phyloP scores from a whole-genome alignment of 192 early-diverging fungal genomes.

The Spizellomyces sp. region DNA sequence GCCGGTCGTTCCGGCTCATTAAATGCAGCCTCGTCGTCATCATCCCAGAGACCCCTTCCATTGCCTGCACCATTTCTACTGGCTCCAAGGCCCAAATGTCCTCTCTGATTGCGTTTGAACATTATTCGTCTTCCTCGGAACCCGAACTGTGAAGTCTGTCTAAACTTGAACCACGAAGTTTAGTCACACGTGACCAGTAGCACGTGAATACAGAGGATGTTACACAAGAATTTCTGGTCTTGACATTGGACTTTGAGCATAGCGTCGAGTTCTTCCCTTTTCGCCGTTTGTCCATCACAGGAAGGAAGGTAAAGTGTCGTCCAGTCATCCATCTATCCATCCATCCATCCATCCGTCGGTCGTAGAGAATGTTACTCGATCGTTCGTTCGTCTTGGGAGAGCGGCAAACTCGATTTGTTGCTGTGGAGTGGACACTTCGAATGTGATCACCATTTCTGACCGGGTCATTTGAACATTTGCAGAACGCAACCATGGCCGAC shows the following conservation, averaged over 20 bases:
- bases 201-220: no score
- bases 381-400: background rate
- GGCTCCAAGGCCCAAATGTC: no score
- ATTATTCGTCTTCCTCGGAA: no score
- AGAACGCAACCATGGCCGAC: constrained; percentile 26
- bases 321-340: constrained; percentile 15
- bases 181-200: no score
- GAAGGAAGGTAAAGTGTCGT: constrained; percentile 10
- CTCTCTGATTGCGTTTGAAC: no score
- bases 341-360: constrained; percentile 19
- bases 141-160: no score
- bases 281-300: background rate
- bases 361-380: background rate
- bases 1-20: constrained; percentile 6
- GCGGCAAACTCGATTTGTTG: no score
- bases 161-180: no score
- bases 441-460: background rate
- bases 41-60: constrained; percentile 2
- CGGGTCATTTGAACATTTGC: background rate
- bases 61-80: background rate
- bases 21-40: constrained; percentile 21
- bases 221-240: no score
- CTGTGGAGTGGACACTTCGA: no score
- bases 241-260: no score
- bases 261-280: constrained; percentile 1